Conservation (phyloP, 2,329 filamentous ascomycete genomes). For the Zarea fungicola region DNA sequence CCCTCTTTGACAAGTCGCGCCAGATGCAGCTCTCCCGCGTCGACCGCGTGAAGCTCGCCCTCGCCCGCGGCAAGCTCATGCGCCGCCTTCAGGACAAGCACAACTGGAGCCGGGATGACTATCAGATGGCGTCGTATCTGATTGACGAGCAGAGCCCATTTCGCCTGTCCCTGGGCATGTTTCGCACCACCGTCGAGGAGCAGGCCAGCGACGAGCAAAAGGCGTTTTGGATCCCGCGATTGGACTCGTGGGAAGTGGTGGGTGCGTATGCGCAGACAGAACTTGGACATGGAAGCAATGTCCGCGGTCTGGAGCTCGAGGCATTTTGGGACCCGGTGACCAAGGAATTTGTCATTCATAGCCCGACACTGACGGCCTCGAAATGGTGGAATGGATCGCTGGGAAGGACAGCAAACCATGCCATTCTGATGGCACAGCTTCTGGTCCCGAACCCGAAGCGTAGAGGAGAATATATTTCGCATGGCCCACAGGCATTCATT, state of each 20-base stretch:
- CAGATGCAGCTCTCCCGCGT: slow-evolving; percentile 70
- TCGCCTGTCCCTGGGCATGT: slow-evolving; percentile 55
- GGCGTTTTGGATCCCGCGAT: slow-evolving; percentile 64
- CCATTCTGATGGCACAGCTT: slow-evolving; percentile 74
- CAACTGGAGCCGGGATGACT: slow-evolving; percentile 64
- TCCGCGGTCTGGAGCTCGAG: slow-evolving; percentile 65
- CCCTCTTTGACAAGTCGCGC: slow-evolving; percentile 71
- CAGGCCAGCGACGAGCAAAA: slow-evolving; percentile 71
- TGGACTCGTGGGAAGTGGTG: slow-evolving; percentile 65
- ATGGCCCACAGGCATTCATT: slow-evolving; percentile 73
- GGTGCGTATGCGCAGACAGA: slow-evolving; percentile 81
- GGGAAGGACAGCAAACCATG: slow-evolving; percentile 69
- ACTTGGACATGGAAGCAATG: slow-evolving; percentile 73
- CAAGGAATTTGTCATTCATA: slow-evolving; percentile 71
- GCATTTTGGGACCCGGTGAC: slow-evolving; percentile 69
- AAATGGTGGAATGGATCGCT: slow-evolving; percentile 86
- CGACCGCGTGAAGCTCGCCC: slow-evolving; percentile 62
- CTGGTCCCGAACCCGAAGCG: slow-evolving; percentile 56
- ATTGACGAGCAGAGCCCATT: slow-evolving; percentile 71
- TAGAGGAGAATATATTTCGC: slow-evolving; percentile 26
- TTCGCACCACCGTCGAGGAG: slow-evolving; percentile 55
- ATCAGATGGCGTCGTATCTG: slow-evolving; percentile 59
- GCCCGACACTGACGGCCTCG: slow-evolving; percentile 65
- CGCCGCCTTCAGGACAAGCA: slow-evolving; percentile 61
- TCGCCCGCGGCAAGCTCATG: slow-evolving; percentile 66